Conservation (phyloP, 257 asterid genomes). For the Scutellaria barbata region DNA sequence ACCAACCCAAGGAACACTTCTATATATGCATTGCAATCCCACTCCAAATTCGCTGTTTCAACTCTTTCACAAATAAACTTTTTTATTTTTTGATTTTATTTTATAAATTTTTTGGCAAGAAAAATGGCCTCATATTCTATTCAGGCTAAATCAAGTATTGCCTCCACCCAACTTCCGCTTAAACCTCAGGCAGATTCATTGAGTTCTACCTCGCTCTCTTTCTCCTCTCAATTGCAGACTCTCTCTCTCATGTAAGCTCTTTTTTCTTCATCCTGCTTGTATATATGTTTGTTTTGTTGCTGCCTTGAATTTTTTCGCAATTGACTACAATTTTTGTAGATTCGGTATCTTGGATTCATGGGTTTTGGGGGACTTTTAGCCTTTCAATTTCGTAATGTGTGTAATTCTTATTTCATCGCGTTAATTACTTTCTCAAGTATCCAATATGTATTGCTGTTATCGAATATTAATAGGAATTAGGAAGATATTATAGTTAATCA, state of each 20-base stretch:
- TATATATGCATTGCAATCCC: neutral
- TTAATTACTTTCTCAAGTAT: neutral
- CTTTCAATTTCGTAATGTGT: neutral
- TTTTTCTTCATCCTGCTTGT: neutral
- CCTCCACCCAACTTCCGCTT: slow-evolving; percentile 14
- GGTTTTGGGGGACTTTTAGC: slow-evolving; percentile 23
- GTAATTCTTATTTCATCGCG: neutral
- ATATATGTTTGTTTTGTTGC: neutral
- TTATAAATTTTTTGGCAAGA: neutral
- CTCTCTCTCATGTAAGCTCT: slow-evolving; percentile 52
- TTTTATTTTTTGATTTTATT: no score
- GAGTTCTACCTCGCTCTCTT: slow-evolving; percentile 44
- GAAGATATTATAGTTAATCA: no score
- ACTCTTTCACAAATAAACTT: neutral
- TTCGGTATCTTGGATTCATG: slow-evolving; percentile 16
- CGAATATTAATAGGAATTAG: no score
- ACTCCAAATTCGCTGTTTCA: neutral
- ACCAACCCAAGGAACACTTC: neutral
- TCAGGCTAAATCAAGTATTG: slow-evolving; percentile 36
- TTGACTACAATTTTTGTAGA: neutral
- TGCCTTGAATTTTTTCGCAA: slow-evolving; percentile 3
- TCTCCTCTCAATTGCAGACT: slow-evolving; percentile 56
- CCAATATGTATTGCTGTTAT: neutral
- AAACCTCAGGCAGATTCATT: slow-evolving; percentile 34
- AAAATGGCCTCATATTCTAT: slow-evolving; percentile 49